Evolutionary conservation across 192 early-diverging fungal species (phyloP).

Genomic region (Podila epigama): DNA sequence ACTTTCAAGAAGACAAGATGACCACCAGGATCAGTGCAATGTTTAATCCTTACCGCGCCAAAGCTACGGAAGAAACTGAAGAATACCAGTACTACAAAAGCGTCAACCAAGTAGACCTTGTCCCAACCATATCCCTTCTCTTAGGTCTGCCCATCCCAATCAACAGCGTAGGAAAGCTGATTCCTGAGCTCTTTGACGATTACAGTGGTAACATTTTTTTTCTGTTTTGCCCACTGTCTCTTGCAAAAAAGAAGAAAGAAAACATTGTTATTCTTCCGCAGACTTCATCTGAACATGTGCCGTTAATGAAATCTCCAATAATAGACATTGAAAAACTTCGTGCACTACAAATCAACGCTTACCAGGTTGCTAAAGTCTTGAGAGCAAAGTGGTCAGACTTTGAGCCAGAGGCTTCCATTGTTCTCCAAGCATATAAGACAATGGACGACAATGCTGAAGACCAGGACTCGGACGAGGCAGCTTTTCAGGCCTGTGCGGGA

Average conservation of each 20-base stretch:
- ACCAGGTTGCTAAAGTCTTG: constrained; percentile 61
- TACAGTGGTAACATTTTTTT: constrained; percentile 25
- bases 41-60: constrained; percentile 39
- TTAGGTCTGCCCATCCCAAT: constrained; percentile 93
- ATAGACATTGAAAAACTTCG: constrained; percentile 53
- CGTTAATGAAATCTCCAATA: too few relatives aligned
- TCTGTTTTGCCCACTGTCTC: too few relatives aligned
- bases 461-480: constrained; percentile 5
- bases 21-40: constrained; percentile 15
- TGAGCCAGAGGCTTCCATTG: constrained; percentile 4
- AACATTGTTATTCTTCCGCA: too few relatives aligned
- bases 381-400: constrained; percentile 42
- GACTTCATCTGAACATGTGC: not conserved
- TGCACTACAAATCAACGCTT: constrained; percentile 68
- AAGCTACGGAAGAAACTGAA: constrained; percentile 8
- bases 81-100: constrained; percentile 61
- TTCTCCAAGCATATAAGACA: constrained; percentile 8
- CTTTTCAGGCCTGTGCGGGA: not conserved
- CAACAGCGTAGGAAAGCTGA: constrained; percentile 87
- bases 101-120: constrained; percentile 89
- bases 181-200: constrained; percentile 78
- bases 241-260: too few relatives aligned
- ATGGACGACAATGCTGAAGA: not conserved
- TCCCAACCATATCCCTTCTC: constrained; percentile 80
- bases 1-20: constrained; percentile 21